Evolutionary conservation across 2,329 filamentous ascomycete species (phyloP), one percentile per base, ranked within the genome.

Genomic region (Chaetomium olivaceum): DNA sequence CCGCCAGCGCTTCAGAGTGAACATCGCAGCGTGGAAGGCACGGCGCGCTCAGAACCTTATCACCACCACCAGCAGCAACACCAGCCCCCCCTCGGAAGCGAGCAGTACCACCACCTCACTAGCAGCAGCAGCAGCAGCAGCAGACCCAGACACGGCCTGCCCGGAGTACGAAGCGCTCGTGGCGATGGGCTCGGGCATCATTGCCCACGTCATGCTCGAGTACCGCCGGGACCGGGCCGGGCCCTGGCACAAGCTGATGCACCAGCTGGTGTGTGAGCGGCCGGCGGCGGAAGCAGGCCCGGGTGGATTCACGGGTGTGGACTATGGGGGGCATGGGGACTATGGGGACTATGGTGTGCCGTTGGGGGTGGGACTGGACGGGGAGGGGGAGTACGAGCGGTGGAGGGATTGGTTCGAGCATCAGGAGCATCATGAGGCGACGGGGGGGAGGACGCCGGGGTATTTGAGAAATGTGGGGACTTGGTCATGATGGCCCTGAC

Each of bases 341-440:
- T n/a, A n/a, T n/a, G n/a, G n/a, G n/a, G n/a, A n/a, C n/a, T n/a
- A n/a, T n/a, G n/a, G n/a, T n/a, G n/a, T n/a, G n/a, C n/a, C n/a
- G n/a, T n/a, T n/a, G 11, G 27, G n/a, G 9, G 43, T 6, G 8
- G 6, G 5, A 6, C 3, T 3, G 39, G 29, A 8, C 1, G 54
- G 31, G 21, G 5, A 23, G 43, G 8, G 8, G 21, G 29, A 39
- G 39, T 63, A 58, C 27, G 43, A 51, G 54, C 4, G 12, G 29
- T 63, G 61, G 61, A 36, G 43, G 21, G 52, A 51, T 14, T 63
- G 61, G 54, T 63, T 63, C 21, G 61, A 63, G 29, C 9, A 58
- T n/a, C 36, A 11, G 54, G 54, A 63, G 27, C 39, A 63, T 50
- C 29, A 58, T 16, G 61, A 63, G 43, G 61, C 36, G 27, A 31